Evolutionary conservation across 305 asterid genomes (phyloP).

Genomic region (Fraxinus platypoda): DNA sequence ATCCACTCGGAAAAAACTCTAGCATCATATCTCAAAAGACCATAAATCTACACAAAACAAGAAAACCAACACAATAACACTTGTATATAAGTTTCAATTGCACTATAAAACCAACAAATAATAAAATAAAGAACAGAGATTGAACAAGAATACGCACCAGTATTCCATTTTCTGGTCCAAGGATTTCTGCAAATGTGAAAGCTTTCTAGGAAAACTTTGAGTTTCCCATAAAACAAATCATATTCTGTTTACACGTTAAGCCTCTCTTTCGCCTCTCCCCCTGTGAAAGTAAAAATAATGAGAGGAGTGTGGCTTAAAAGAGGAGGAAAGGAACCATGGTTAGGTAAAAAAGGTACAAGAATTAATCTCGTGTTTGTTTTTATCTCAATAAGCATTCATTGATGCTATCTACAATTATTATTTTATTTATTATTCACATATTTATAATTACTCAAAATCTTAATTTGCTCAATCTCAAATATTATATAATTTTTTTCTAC

Average conservation of each 20-base stretch:
- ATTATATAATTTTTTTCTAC: background rate
- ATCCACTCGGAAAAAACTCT: slow-evolving; percentile 20
- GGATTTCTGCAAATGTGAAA: background rate
- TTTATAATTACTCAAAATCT: background rate
- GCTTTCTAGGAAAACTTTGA: slow-evolving; percentile 3
- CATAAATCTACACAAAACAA: slow-evolving; percentile 13
- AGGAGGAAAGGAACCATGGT: slow-evolving; percentile 29
- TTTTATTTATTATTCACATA: too few relatives aligned
- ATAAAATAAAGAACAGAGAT: background rate
- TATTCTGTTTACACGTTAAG: background rate
- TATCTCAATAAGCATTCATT: background rate
- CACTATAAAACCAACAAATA: background rate
- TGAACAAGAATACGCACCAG: background rate
- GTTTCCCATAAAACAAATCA: slow-evolving; percentile 8
- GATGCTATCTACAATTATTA: background rate
- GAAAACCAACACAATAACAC: slow-evolving; percentile 1
- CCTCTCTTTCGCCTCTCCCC: background rate
- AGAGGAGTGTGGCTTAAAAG: background rate
- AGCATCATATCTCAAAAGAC: slow-evolving; percentile 37
- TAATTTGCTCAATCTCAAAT: background rate
- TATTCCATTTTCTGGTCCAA: background rate
- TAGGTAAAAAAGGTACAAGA: background rate
- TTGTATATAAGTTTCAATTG: background rate
- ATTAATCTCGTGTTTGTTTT: background rate
- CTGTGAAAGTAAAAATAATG: background rate